Evolutionary conservation across 1,284 basidiomycete species (phyloP).

Genomic region (Ustilago tritici): DNA sequence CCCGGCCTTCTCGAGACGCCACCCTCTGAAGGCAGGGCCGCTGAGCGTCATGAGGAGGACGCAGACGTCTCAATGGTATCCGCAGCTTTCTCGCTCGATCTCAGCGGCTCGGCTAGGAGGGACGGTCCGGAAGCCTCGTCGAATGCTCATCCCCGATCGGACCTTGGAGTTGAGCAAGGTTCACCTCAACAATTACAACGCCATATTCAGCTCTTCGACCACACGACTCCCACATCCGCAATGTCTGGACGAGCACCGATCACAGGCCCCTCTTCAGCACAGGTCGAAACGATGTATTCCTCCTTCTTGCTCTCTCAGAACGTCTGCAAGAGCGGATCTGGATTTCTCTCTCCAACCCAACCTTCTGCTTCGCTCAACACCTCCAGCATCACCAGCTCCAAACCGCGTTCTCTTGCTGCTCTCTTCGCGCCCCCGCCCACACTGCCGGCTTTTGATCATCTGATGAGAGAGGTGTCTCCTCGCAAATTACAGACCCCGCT

Average conservation of each 20-base stretch:
- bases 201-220: neutral
- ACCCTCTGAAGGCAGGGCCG: neutral
- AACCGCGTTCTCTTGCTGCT: conserved; percentile 24
- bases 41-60: neutral
- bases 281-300: conserved; percentile 41
- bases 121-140: neutral
- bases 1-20: conserved; percentile 32
- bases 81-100: conserved; percentile 34
- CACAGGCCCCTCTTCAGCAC: conserved; percentile 12
- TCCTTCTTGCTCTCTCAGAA: conserved; percentile 42
- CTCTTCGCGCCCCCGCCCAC: conserved; percentile 17
- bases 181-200: neutral
- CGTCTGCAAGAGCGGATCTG: conserved; percentile 22
- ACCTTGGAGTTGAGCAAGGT: neutral
- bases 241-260: neutral
- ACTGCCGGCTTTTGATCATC: conserved; percentile 6
- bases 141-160: neutral
- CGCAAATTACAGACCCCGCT: conserved; percentile 3
- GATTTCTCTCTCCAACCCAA: conserved; percentile 26
- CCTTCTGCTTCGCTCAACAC: conserved; percentile 5
- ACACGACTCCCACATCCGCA: neutral
- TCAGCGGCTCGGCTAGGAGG: conserved; percentile 14
- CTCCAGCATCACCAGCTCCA: neutral
- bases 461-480: neutral
- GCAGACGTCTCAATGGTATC: conserved; percentile 34